Conservation (phyloP, 73 alveolate genomes). For the Blepharisma stoltei region DNA sequence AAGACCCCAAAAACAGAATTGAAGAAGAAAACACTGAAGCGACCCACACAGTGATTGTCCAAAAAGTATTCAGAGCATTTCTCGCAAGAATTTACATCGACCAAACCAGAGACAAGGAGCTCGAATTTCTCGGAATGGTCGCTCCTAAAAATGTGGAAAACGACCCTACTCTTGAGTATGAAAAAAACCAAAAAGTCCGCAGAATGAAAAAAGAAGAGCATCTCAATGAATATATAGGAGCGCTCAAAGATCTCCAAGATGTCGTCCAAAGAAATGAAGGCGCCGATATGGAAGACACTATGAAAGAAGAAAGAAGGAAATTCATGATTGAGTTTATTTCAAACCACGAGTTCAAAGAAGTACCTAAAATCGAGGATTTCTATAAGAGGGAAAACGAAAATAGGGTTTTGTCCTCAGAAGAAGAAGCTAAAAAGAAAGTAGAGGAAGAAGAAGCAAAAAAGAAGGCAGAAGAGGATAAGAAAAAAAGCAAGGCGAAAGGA, state of each 20-base stretch:
- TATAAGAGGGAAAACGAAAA: constrained; percentile 47
- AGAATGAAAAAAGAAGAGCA: constrained; percentile 51
- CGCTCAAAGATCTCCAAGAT: constrained; percentile 63
- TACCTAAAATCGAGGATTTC: constrained; percentile 52
- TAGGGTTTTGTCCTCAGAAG: constrained; percentile 61
- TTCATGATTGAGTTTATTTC: constrained; percentile 71
- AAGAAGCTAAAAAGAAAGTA: constrained; percentile 63
- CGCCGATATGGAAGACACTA: constrained; percentile 74
- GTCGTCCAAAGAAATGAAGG: constrained; percentile 79
- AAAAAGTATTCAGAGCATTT: constrained; percentile 75
- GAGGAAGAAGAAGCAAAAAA: constrained; percentile 79
- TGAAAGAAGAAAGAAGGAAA: constrained; percentile 78
- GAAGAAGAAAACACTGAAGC: constrained; percentile 65
- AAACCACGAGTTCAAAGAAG: constrained; percentile 52
- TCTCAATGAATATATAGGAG: constrained; percentile 57
- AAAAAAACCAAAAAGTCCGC: constrained; percentile 55
- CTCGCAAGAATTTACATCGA: constrained; percentile 73
- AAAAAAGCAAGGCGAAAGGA: constrained; percentile 67
- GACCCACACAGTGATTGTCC: constrained; percentile 56
- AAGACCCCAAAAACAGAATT: constrained; percentile 46
- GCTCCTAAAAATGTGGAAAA: constrained; percentile 51
- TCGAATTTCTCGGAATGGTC: constrained; percentile 75
- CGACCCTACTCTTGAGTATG: constrained; percentile 47
- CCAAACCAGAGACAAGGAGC: constrained; percentile 72
- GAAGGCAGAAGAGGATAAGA: constrained; percentile 72